Percentiles rank a stretch among this genome's conserved stretches.
Conservation (phyloP, 1,139 yeast genomes). For the Protomyces lactucae-debilis region DNA sequence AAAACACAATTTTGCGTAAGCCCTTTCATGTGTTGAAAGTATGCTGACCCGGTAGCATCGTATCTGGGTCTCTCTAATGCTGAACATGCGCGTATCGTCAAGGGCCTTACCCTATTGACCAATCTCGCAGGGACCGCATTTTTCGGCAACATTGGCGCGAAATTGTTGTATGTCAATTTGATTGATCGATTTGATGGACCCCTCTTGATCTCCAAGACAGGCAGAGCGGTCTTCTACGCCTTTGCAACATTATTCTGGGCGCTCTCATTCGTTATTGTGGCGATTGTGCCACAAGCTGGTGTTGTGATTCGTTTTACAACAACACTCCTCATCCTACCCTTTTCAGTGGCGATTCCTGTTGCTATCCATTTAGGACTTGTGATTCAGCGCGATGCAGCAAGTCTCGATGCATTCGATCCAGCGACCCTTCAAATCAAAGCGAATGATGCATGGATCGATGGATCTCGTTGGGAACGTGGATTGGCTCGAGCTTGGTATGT, state of each 20-base stretch:
- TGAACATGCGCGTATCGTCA: neutral
- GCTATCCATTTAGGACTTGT: neutral
- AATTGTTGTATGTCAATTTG: neutral
- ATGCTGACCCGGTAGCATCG: neutral
- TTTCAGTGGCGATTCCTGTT: neutral
- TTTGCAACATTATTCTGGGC: neutral
- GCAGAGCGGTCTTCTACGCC: neutral
- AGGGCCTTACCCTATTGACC: neutral
- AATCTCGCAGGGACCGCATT: neutral
- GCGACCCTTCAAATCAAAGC: neutral
- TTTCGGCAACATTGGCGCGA: neutral
- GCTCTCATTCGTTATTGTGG: neutral
- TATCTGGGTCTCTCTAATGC: neutral
- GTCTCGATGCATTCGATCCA: neutral
- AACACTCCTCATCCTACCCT: neutral
- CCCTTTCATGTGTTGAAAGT: neutral
- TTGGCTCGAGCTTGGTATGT: neutral
- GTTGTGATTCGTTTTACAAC: neutral
- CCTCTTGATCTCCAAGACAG: neutral
- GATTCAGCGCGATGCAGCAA: neutral
- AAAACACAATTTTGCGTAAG: neutral
- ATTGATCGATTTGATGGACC: neutral
- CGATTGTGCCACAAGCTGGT: neutral
- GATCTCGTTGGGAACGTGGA: neutral
- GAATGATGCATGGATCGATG: neutral